These are phyloP conservation scores for Margaritispora aquatica DNA, from an alignment of 495 filamentous ascomycete genomes.

Conservation along the genomic window DNA sequence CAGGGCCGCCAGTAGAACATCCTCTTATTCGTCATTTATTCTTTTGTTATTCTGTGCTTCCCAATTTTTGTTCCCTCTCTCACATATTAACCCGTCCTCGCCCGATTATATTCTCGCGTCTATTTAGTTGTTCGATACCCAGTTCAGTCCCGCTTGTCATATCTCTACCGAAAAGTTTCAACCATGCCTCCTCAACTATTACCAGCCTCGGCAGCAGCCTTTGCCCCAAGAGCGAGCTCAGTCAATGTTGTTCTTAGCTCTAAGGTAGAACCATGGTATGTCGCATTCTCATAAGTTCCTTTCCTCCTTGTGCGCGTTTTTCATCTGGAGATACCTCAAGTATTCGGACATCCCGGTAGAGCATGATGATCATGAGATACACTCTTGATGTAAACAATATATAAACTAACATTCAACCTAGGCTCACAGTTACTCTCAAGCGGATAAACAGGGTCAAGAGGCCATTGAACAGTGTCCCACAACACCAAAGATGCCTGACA, in stretches of 20 bases:
- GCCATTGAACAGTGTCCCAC: conserved; percentile 93
- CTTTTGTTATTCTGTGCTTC: conserved; percentile 27
- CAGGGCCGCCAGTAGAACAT: conserved; percentile 37
- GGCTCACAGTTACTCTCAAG: conserved; percentile 79
- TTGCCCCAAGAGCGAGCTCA: conserved; percentile 84
- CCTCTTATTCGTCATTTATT: conserved; percentile 42
- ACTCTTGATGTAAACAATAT: neutral
- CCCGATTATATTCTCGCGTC: conserved; percentile 16
- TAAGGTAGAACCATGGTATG: conserved; percentile 90
- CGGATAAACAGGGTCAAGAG: conserved; percentile 97
- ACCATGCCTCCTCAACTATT: conserved; percentile 88
- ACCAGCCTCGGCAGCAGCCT: conserved; percentile 92
- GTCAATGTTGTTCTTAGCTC: conserved; percentile 91
- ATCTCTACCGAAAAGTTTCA: conserved; percentile 10
- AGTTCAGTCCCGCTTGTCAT: neutral
- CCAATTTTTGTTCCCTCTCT: conserved; percentile 21
- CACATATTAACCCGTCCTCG: conserved; percentile 22
- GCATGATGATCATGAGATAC: no score
- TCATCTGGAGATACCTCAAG: neutral
- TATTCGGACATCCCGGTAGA: no score
- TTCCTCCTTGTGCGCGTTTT: neutral
- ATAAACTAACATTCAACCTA: neutral
- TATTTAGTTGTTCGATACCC: conserved; percentile 18
- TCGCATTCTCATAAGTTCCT: neutral
- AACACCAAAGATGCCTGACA: conserved; percentile 94